Evolutionary conservation across 768 basidiomycete species (phyloP).

Genomic region (Lactarius pseudohatsudake): DNA sequence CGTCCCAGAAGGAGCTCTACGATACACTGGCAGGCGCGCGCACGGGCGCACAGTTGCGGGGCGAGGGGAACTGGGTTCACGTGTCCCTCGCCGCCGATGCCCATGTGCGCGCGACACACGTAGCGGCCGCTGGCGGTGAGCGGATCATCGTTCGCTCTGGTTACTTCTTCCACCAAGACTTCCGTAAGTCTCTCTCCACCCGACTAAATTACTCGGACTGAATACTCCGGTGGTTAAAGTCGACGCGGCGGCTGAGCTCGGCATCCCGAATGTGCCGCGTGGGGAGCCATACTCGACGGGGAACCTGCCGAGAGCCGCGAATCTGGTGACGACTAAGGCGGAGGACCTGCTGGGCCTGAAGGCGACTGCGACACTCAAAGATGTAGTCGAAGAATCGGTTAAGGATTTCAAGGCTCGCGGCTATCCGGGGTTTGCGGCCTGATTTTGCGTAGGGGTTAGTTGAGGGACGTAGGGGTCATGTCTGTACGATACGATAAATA

Average conservation of each 20-base stretch:
- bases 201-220: not conserved
- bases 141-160: conserved; percentile 19
- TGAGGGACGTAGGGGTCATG: not conserved
- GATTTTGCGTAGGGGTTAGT: not conserved
- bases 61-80: conserved; percentile 15
- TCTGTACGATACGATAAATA: not conserved
- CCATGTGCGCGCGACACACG: conserved; percentile 16
- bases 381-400: conserved; percentile 11
- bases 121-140: conserved; percentile 9
- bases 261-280: conserved; percentile 11
- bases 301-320: not conserved
- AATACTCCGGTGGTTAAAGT: not conserved
- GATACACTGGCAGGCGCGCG: conserved; percentile 15
- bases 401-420: conserved; percentile 21
- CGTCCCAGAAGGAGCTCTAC: conserved; percentile 20
- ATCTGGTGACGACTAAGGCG: conserved; percentile 5
- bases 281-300: conserved; percentile 17
- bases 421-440: conserved; percentile 15
- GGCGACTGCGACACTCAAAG: conserved; percentile 1
- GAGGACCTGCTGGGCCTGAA: conserved; percentile 17
- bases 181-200: conserved; percentile 1
- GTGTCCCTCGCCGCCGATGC: conserved; percentile 13
- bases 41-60: conserved; percentile 1
- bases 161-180: conserved; percentile 15
- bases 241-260: conserved; percentile 17